These are phyloP conservation scores for Berberis thunbergii DNA, from an alignment of 164 flowering plant genomes.

Conservation along the genomic window DNA sequence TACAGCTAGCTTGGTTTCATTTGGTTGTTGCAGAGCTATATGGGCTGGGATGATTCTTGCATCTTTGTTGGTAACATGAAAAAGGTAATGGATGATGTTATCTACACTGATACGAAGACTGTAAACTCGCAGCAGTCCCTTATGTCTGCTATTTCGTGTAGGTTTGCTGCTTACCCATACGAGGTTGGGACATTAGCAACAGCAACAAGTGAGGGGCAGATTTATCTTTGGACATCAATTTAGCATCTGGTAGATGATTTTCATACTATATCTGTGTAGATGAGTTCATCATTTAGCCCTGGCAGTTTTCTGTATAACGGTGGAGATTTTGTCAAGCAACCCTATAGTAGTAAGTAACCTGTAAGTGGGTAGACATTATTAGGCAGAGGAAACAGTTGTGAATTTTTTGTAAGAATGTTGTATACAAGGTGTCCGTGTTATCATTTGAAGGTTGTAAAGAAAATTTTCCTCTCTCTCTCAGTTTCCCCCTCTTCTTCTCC, in stretches of 20 bases:
- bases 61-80: constrained; percentile 69
- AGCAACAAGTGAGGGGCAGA: constrained; percentile 73
- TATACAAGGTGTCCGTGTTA: no score
- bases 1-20: background rate
- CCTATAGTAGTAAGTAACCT: no score
- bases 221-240: constrained; percentile 54
- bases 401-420: no score
- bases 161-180: constrained; percentile 68
- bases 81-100: constrained; percentile 72
- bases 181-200: constrained; percentile 69
- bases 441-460: no score
- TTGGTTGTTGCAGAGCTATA: constrained; percentile 45
- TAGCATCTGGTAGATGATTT: background rate
- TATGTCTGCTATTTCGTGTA: constrained; percentile 61
- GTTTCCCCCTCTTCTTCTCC: no score
- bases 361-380: no score
- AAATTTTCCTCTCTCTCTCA: no score
- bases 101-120: constrained; percentile 31
- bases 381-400: no score
- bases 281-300: no score
- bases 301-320: no score
- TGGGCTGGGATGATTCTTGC: constrained; percentile 91
- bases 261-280: no score
- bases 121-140: constrained; percentile 41
- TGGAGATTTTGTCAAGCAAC: no score